Evolutionary conservation across 768 basidiomycete genomes (phyloP), one percentile per base, ranked within the genome.

Genomic region (Mycena sanguinolenta): DNA sequence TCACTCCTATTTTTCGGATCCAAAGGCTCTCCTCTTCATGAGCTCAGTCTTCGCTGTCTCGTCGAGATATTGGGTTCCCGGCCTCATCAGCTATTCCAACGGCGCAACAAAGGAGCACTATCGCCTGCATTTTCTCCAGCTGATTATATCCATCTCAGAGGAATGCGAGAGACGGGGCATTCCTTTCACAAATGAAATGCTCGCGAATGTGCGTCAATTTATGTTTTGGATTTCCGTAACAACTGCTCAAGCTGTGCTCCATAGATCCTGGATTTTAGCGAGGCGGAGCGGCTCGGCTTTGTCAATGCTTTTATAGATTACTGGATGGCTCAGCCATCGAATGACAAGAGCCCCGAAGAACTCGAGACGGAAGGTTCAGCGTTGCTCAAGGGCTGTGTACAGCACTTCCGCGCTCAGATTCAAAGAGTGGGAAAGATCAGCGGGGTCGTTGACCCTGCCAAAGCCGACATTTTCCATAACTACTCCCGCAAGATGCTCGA

Each of bases 371-470:
- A 38, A 13, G 62, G 30, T n/a, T 36, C 32, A 12, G 28, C 17
- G 23, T 46, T 63, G 62, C 32, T 63, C 5, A 49, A 52, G 42
- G 62, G 62, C 62, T 63, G 62, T 46, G 62, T 50, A 32, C 62
- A 52, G 46, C 62, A 63, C 38, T 63, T 32, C 30, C 46, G 34
- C 8, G 62, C 46, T 16, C 62, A 63, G 42, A 52, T 63, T 34
- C 17, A 50, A 1, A 46, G 62, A 19, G 30, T 63, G n/a, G 52
- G 28, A n/a, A 49, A 52, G 28, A 63, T 63, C 19, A 52, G 21
- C 50, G 32, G 46, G 17, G 52, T 63, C 13, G 62, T 63, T 14
- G 27, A 30, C 25, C 62, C 49, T 3, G 28, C 17, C 19, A 46
- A 63, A 52, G 46, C 17, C 6, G 46, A 52, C 52, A 49, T 63